Evolutionary conservation across 2,329 filamentous ascomycete genomes (phyloP).

Genomic region (Aspergillus sergii): DNA sequence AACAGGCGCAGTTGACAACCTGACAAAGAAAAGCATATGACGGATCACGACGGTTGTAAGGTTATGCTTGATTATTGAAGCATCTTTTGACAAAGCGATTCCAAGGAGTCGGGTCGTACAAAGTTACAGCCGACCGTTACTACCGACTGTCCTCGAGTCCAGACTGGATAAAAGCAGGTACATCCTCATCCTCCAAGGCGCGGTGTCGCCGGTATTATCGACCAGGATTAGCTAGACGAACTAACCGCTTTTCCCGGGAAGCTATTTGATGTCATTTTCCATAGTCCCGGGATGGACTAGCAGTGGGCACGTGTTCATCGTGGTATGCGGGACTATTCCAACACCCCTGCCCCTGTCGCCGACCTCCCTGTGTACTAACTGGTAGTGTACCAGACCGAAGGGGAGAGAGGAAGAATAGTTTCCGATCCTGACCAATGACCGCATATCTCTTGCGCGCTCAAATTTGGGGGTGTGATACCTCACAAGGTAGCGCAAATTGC

Average conservation of each 20-base stretch:
- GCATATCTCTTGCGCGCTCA: background rate
- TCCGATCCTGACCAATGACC: background rate
- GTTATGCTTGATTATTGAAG: slow-evolving; percentile 7
- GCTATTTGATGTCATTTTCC: background rate
- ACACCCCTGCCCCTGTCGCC: background rate
- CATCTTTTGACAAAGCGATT: background rate
- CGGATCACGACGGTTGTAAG: background rate
- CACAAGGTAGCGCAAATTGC: background rate
- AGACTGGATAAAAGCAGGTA: background rate
- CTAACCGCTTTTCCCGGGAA: background rate
- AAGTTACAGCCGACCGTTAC: slow-evolving; percentile 13
- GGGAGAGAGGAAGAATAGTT: background rate
- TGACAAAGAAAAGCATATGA: slow-evolving; percentile 9
- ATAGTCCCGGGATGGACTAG: background rate
- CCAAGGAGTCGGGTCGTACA: background rate
- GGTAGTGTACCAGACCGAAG: background rate
- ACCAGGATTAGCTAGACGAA: background rate
- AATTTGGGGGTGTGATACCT: background rate
- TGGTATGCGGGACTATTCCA: slow-evolving; percentile 20
- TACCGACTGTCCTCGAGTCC: slow-evolving; percentile 7
- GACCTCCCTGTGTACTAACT: background rate
- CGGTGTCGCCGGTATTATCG: background rate
- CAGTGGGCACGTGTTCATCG: slow-evolving; percentile 24
- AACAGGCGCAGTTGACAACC: slow-evolving; percentile 7
- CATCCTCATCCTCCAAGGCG: background rate